phyloP scores from a whole-genome alignment of 345 rosid genomes.

The Citrus cavaleriei region DNA sequence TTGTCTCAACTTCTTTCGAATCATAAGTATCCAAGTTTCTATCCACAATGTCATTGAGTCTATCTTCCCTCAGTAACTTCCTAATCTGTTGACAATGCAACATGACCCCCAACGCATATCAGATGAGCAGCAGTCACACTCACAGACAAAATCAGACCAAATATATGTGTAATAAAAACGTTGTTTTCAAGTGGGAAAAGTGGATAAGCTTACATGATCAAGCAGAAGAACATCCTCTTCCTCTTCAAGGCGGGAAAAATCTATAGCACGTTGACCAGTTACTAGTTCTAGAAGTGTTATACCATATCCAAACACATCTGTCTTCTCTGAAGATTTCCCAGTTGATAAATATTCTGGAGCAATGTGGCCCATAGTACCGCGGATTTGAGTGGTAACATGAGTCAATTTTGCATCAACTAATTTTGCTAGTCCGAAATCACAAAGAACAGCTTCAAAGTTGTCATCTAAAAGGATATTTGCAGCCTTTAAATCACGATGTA shows the following conservation, averaged over 20 bases:
- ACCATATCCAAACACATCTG: slow-evolving; percentile 91
- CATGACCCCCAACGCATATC: not conserved
- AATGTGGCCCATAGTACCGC: slow-evolving; percentile 94
- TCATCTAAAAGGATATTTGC: slow-evolving; percentile 84
- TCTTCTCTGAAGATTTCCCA: slow-evolving; percentile 82
- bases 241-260: slow-evolving; percentile 78
- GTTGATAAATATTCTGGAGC: slow-evolving; percentile 92
- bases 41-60: slow-evolving; percentile 76
- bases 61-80: slow-evolving; percentile 65
- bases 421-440: slow-evolving; percentile 83
- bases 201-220: slow-evolving; percentile 67
- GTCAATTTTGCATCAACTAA: slow-evolving; percentile 60
- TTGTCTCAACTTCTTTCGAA: slow-evolving; percentile 60
- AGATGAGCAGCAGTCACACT: not conserved
- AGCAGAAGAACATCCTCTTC: slow-evolving; percentile 89
- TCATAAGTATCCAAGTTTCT: slow-evolving; percentile 48
- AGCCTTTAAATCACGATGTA: slow-evolving; percentile 89
- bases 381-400: slow-evolving; percentile 82
- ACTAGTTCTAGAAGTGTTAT: slow-evolving; percentile 86
- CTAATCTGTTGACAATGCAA: slow-evolving; percentile 45
- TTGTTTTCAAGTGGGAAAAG: not conserved
- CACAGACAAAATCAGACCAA: not conserved
- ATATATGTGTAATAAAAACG: not conserved
- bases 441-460: slow-evolving; percentile 75
- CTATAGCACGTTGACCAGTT: slow-evolving; percentile 88